Conservation (phyloP, 345 rosid genomes). For the Salix purpurea region DNA sequence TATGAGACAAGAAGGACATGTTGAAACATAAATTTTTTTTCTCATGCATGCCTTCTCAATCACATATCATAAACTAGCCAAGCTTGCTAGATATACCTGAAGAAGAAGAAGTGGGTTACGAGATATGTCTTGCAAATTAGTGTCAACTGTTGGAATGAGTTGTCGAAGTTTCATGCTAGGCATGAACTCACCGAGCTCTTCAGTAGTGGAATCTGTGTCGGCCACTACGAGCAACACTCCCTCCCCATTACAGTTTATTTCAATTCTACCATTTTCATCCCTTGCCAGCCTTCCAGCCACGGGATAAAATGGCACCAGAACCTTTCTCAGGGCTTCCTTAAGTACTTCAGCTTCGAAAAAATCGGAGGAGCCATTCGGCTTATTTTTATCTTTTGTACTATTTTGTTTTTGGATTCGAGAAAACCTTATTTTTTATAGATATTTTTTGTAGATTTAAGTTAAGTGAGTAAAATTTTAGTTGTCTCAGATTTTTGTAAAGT, state of each 20-base stretch:
- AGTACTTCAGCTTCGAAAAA: background rate
- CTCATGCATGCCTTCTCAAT: too few species aligned
- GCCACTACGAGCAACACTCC: slow-evolving; percentile 8
- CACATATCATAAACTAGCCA: too few species aligned
- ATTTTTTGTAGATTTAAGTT: too few species aligned
- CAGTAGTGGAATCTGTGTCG: background rate
- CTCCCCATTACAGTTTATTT: slow-evolving; percentile 10
- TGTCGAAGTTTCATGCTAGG: background rate
- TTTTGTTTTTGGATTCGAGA: too few species aligned
- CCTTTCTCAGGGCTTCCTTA: slow-evolving; percentile 11
- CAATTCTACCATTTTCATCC: slow-evolving; percentile 7
- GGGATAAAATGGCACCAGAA: slow-evolving; percentile 9
- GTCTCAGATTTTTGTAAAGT: too few species aligned
- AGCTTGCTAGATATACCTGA: background rate
- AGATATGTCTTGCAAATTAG: background rate
- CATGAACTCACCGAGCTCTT: background rate
- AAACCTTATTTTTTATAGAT: too few species aligned
- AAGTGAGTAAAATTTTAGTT: too few species aligned
- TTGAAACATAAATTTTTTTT: too few species aligned
- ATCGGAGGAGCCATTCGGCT: slow-evolving; percentile 13
- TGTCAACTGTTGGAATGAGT: background rate
- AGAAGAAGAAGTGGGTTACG: background rate
- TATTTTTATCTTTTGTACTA: too few species aligned
- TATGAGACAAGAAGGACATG: too few species aligned
- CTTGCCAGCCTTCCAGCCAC: slow-evolving; percentile 12